A percentile compares a stretch with the other conserved stretches of the same genome.
Evolutionary conservation across 2,329 filamentous ascomycete species (phyloP).

Genomic region (Dothidotthia symphoricarpi): DNA sequence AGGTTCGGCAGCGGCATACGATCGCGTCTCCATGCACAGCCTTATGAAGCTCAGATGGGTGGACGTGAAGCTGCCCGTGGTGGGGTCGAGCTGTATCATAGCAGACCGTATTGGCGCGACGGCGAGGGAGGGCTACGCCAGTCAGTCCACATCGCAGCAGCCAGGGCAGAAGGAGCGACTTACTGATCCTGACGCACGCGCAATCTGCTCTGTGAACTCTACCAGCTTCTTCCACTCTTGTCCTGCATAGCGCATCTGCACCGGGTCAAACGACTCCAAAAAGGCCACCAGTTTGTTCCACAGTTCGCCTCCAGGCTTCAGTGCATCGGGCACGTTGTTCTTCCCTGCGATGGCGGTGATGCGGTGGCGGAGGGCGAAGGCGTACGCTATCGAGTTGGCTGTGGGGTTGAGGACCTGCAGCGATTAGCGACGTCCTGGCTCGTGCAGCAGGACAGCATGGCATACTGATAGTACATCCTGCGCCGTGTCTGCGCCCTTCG

Average conservation of each 20-base stretch:
- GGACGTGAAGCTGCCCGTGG: conserved; percentile 64
- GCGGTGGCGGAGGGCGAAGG: conserved; percentile 54
- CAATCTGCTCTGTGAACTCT: conserved; percentile 39
- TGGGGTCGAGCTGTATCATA: conserved; percentile 65
- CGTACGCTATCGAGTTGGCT: conserved; percentile 59
- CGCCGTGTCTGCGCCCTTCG: conserved; percentile 39
- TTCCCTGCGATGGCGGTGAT: conserved; percentile 42
- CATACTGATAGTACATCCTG: conserved; percentile 43
- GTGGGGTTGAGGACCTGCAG: conserved; percentile 53
- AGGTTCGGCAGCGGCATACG: conserved; percentile 56
- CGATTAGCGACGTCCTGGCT: conserved; percentile 8
- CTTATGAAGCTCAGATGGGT: conserved; percentile 59
- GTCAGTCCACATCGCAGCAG: conserved; percentile 4
- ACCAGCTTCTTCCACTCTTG: conserved; percentile 49
- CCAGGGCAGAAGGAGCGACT: conserved; percentile 7
- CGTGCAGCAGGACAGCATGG: neutral
- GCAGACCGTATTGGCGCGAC: conserved; percentile 49
- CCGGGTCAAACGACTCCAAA: conserved; percentile 50
- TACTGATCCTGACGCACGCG: conserved; percentile 34
- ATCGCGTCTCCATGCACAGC: conserved; percentile 56
- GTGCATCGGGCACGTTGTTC: conserved; percentile 40
- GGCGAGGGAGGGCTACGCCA: conserved; percentile 34
- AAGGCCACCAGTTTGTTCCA: conserved; percentile 54
- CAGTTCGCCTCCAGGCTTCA: conserved; percentile 47
- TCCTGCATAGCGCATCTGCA: conserved; percentile 57